Conservation (phyloP, 106 monocot species). For the Gastrodia elata region DNA sequence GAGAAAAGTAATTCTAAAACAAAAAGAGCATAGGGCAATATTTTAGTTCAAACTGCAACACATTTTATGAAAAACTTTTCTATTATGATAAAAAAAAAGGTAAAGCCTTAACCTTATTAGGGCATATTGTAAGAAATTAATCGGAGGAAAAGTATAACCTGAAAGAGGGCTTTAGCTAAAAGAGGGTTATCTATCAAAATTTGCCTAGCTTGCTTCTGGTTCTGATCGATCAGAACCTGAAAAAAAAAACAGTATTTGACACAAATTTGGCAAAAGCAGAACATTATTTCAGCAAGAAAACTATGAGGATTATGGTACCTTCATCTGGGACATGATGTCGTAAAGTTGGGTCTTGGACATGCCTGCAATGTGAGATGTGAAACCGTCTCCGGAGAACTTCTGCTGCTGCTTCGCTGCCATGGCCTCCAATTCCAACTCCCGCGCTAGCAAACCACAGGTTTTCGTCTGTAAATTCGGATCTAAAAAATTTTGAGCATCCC, state of each 20-base stretch:
- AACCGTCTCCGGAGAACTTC: slow-evolving; percentile 18
- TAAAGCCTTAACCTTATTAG: background rate
- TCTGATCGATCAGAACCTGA: slow-evolving; percentile 47
- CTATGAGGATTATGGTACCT: slow-evolving; percentile 23
- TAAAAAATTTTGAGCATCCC: no score
- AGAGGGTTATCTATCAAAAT: slow-evolving; percentile 50
- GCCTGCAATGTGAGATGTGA: slow-evolving; percentile 21
- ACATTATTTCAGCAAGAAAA: background rate
- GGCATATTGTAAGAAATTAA: background rate
- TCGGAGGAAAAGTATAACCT: slow-evolving; percentile 16
- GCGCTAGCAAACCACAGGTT: background rate
- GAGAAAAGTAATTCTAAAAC: no score
- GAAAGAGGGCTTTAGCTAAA: slow-evolving; percentile 47
- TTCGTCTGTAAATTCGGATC: slow-evolving; percentile 1
- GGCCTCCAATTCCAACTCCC: background rate
- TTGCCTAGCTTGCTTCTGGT: slow-evolving; percentile 49
- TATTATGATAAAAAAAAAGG: background rate
- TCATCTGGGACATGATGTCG: slow-evolving; percentile 75
- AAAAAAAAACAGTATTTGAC: background rate
- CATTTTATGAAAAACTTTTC: no score
- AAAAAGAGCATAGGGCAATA: no score
- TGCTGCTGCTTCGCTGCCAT: slow-evolving; percentile 32
- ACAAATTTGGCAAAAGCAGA: background rate
- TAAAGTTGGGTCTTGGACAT: slow-evolving; percentile 63
- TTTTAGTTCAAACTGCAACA: no score